Evolutionary conservation across 768 basidiomycete species (phyloP).

Genomic region (Tephrocybe sp.): DNA sequence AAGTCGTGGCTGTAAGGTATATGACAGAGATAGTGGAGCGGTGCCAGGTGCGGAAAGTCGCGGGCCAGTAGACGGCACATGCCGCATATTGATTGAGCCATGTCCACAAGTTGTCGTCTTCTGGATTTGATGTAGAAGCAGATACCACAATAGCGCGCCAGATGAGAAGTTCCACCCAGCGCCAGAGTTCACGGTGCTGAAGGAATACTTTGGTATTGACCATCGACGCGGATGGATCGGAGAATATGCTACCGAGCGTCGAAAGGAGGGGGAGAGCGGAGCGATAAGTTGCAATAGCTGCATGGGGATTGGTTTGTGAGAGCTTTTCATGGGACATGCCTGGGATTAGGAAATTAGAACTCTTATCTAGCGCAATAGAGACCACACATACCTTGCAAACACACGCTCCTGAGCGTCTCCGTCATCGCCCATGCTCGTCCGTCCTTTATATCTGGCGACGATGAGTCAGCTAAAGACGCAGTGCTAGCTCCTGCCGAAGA

Average conservation of each 20-base stretch:
- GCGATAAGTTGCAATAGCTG: slow-evolving; percentile 58
- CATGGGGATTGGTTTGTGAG: slow-evolving; percentile 40
- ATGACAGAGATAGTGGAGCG: slow-evolving; percentile 67
- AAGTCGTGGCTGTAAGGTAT: slow-evolving; percentile 69
- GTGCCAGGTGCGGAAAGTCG: slow-evolving; percentile 74
- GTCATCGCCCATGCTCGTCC: slow-evolving; percentile 70
- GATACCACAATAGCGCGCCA: slow-evolving; percentile 75
- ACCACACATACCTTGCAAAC: slow-evolving; percentile 63
- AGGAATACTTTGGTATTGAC: slow-evolving; percentile 41
- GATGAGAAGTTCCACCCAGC: slow-evolving; percentile 81
- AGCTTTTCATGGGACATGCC: slow-evolving; percentile 78
- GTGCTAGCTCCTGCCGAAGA: slow-evolving; percentile 52
- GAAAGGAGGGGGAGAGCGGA: slow-evolving; percentile 51
- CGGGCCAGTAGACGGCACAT: slow-evolving; percentile 71
- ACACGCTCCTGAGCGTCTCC: slow-evolving; percentile 73
- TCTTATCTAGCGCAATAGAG: background rate
- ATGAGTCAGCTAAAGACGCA: slow-evolving; percentile 36
- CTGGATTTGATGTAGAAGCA: slow-evolving; percentile 38
- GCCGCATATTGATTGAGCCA: slow-evolving; percentile 60
- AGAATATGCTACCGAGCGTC: slow-evolving; percentile 22
- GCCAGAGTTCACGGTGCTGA: slow-evolving; percentile 78
- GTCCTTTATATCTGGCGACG: slow-evolving; percentile 57
- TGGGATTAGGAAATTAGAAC: slow-evolving; percentile 23
- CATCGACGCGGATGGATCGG: slow-evolving; percentile 36
- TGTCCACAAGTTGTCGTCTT: slow-evolving; percentile 43